Percentiles rank a stretch among this genome's conserved stretches.
These are phyloP conservation scores for Extremus antarcticus DNA, from an alignment of 495 filamentous ascomycete species.

Conservation along the genomic window DNA sequence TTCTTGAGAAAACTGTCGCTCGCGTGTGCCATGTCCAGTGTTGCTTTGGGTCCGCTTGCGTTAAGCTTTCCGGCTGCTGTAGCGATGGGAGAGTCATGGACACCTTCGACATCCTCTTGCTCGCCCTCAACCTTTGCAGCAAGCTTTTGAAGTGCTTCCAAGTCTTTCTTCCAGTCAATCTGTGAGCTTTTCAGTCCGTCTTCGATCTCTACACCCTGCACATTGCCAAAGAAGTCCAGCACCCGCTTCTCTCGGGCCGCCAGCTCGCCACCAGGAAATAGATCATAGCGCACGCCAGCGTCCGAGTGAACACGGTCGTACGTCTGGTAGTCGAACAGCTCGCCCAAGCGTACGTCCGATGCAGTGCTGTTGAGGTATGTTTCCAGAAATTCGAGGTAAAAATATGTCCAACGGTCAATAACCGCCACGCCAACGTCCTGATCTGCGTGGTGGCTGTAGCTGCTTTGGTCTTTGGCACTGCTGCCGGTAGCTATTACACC, in stretches of 20 bases:
- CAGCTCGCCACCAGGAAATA: conserved; percentile 71
- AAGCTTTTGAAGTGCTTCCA: conserved; percentile 42
- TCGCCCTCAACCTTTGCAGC: conserved; percentile 11
- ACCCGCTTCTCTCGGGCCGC: conserved; percentile 63
- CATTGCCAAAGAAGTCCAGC: conserved; percentile 97
- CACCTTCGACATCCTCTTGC: neutral
- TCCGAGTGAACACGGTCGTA: conserved; percentile 86
- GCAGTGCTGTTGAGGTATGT: conserved; percentile 71
- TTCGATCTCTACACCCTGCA: conserved; percentile 90
- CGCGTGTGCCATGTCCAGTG: conserved; percentile 8
- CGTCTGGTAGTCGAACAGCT: conserved; percentile 92
- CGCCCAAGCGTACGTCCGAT: conserved; percentile 76
- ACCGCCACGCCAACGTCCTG: conserved; percentile 96
- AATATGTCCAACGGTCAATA: conserved; percentile 97
- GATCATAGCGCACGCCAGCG: conserved; percentile 85
- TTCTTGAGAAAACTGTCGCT: conserved; percentile 16
- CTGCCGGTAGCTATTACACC: conserved; percentile 95
- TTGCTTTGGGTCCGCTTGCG: conserved; percentile 12
- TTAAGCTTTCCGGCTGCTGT: neutral
- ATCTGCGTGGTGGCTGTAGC: conserved; percentile 94
- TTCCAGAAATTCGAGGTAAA: conserved; percentile 94
- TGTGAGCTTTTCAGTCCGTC: conserved; percentile 14
- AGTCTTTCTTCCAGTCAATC: conserved; percentile 56
- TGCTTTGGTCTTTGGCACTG: conserved; percentile 85
- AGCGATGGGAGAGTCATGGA: neutral